phyloP scores from a whole-genome alignment of 2,329 filamentous ascomycete genomes.

The Aphanocladium album region DNA sequence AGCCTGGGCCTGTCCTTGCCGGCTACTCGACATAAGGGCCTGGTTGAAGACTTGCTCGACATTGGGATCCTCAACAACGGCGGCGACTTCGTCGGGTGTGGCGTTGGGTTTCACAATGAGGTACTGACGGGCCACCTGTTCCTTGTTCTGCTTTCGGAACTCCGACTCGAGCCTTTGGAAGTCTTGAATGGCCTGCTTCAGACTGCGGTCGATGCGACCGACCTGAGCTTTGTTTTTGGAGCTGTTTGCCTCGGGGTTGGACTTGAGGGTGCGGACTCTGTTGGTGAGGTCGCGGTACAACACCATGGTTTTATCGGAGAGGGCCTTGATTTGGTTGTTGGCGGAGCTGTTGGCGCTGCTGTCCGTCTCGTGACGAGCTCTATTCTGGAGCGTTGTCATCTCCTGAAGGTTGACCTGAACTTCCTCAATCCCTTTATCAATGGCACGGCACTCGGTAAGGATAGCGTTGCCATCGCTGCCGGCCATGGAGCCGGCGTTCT shows the following conservation, averaged over 20 bases:
- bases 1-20: conserved; percentile 73
- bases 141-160: conserved; percentile 74
- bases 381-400: conserved; percentile 65
- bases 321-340: conserved; percentile 64
- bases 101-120: conserved; percentile 82
- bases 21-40: conserved; percentile 75
- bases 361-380: conserved; percentile 70
- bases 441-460: conserved; percentile 77
- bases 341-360: conserved; percentile 61
- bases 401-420: conserved; percentile 69
- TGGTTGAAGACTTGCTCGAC: conserved; percentile 82
- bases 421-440: conserved; percentile 70
- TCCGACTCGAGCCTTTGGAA: conserved; percentile 77
- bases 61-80: conserved; percentile 67
- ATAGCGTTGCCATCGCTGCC: conserved; percentile 65
- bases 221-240: conserved; percentile 75
- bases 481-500: conserved; percentile 44
- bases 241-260: conserved; percentile 67
- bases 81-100: conserved; percentile 68
- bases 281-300: conserved; percentile 75
- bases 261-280: conserved; percentile 78
- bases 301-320: conserved; percentile 76
- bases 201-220: conserved; percentile 69
- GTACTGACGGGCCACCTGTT: conserved; percentile 85
- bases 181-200: conserved; percentile 74